Base-by-base conservation (phyloP, 495 filamentous ascomycete genomes). In the Jackrogersella multiformis region DNA sequence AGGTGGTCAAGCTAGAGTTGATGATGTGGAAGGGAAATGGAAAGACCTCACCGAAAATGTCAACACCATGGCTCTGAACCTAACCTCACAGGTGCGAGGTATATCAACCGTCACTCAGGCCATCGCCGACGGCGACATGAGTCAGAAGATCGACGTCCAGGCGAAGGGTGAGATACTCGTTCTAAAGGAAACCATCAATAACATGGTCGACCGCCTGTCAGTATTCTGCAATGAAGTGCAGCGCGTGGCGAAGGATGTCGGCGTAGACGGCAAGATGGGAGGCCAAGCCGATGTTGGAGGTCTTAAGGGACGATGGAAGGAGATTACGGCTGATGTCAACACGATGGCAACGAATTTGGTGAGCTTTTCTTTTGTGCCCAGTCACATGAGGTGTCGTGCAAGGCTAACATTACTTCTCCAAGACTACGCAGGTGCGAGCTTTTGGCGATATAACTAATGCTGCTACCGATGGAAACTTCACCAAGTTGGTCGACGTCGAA, bases 21-120 rank as follows among this genome's bases (percentile, higher is more conserved):
- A 96, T 69, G 95, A 97, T 66, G 96, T 98, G 38, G 95, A 99
- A 82, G 95, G 95, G 71, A 97, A 97, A 81, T 99, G 95, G 95
- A 96, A 96, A 77, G 96, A 99, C 77, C 85, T 99, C 20, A 99
- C 96, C 10, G 92, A 97, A 73, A 98, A 98, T 68, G 90, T 93
- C 78, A 92, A 92, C 79, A 88, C 92, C 44, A 97, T 98, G 95
- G 95, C 95, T 35, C 87, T 92, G 65, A 99, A 99, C 79, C 81
- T 99, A 58, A 99, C 95, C 4, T 90, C 90, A 1, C 66, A 84
- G 70, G 95, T 99, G 62, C 90, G 95, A 74, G 90, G 92, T 78
- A 98, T 99, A 61, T 97, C 95, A 1, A 92, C 94, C 62, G 95
- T 99, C 68, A 99, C 95, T 6, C 94, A 97, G 74, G 95, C 95